phyloP scores from a whole-genome alignment of 805 yeast species.

The Nematodospora valgi region DNA sequence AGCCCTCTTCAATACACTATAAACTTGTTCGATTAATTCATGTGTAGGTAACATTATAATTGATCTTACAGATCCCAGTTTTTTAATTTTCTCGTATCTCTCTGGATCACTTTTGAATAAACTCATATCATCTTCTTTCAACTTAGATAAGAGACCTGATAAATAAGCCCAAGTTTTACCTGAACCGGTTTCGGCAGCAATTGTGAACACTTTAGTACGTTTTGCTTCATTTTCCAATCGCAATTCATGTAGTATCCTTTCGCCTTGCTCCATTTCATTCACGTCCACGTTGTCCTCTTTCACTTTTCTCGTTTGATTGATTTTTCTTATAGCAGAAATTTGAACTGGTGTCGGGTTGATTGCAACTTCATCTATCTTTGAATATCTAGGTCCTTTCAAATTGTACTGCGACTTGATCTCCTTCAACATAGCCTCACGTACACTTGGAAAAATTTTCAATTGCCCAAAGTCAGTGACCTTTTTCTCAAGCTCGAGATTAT shows the following conservation, averaged over 20 bases:
- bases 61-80: constrained; percentile 49
- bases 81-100: constrained; percentile 20
- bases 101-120: constrained; percentile 16
- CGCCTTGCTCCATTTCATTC: constrained; percentile 2
- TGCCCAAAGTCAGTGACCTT: constrained; percentile 60
- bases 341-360: constrained; percentile 79
- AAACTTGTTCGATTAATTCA: constrained; percentile 82
- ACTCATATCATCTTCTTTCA: constrained; percentile 53
- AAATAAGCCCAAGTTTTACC: constrained; percentile 95
- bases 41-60: constrained; percentile 86
- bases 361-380: constrained; percentile 25
- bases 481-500: constrained; percentile 8
- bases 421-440: constrained; percentile 55
- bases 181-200: constrained; percentile 97
- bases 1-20: constrained; percentile 38
- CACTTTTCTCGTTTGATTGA: constrained; percentile 42
- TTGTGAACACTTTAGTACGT: constrained; percentile 56
- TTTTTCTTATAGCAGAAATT: constrained; percentile 60
- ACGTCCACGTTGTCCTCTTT: constrained; percentile 23
- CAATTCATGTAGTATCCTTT: constrained; percentile 23
- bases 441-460: constrained; percentile 62
- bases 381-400: constrained; percentile 30
- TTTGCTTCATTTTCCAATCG: constrained; percentile 26
- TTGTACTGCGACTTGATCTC: constrained; percentile 45
- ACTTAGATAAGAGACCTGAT: constrained; percentile 66